A percentile compares a stretch with the other conserved stretches of the same genome.
phyloP scores from a whole-genome alignment of 2,329 filamentous ascomycete species.

The Amylocarpus encephaloides region DNA sequence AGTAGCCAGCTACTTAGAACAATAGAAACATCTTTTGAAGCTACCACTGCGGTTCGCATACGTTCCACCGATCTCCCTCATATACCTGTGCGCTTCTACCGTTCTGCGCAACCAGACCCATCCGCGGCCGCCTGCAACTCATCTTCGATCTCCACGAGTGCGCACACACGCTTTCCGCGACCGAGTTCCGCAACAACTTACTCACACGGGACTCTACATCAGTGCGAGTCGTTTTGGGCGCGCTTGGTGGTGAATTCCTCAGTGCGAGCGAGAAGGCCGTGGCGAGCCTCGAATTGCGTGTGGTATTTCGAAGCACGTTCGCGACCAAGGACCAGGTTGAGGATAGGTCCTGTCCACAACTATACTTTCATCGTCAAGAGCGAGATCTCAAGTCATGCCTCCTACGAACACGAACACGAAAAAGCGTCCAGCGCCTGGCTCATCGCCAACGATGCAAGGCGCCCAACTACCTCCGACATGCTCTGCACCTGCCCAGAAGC shows the following conservation, averaged over 20 bases:
- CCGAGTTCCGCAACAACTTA: not conserved
- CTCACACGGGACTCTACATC: not conserved
- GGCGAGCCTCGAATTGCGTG: conserved; percentile 25
- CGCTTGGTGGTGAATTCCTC: too few species aligned
- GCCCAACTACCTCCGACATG: conserved; percentile 46
- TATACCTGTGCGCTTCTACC: conserved; percentile 4
- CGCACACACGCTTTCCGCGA: not conserved
- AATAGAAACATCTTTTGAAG: conserved; percentile 23
- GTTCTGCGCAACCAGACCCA: conserved; percentile 18
- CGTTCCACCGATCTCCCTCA: conserved; percentile 14
- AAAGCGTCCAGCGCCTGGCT: conserved; percentile 70
- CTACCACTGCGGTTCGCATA: not conserved
- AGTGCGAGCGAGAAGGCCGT: conserved; percentile 26
- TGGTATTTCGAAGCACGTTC: not conserved
- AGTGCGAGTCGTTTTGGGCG: not conserved
- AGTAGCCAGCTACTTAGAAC: conserved; percentile 22
- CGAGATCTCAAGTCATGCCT: conserved; percentile 25
- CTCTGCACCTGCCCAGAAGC: conserved; percentile 33
- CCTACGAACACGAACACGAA: conserved; percentile 48
- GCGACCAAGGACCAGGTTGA: too few species aligned
- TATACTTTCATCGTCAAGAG: conserved; percentile 4
- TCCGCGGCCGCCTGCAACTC: conserved; percentile 9
- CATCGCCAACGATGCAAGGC: conserved; percentile 54
- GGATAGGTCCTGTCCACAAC: not conserved
- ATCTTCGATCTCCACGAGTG: not conserved